Evolutionary conservation across 805 yeast species (phyloP).

Genomic region (Wickerhamomyces chambardii): DNA sequence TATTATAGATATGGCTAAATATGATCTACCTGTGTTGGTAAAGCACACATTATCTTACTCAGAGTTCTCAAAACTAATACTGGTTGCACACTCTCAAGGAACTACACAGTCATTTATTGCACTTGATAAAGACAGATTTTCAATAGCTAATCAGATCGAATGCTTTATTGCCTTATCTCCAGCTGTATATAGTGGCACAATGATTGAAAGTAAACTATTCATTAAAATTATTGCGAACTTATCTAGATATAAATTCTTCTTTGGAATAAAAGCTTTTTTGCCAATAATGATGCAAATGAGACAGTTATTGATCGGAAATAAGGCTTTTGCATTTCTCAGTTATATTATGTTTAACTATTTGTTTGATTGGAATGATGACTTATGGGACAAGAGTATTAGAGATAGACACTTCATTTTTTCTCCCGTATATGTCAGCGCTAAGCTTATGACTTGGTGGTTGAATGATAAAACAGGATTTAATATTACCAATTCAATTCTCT

Average conservation of each 20-base stretch:
- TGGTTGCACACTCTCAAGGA: conserved; percentile 90
- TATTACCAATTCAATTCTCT: conserved; percentile 32
- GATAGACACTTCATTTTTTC: conserved; percentile 77
- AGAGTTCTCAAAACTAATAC: conserved; percentile 34
- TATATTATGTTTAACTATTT: conserved; percentile 81
- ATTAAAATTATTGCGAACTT: conserved; percentile 52
- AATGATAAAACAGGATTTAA: conserved; percentile 36
- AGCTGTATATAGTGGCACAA: conserved; percentile 80
- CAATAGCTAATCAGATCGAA: conserved; percentile 45
- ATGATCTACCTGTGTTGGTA: conserved; percentile 70
- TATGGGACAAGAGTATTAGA: conserved; percentile 65
- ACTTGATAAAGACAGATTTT: conserved; percentile 39
- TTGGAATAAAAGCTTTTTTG: conserved; percentile 75
- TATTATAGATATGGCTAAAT: conserved; percentile 69
- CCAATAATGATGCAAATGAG: conserved; percentile 65
- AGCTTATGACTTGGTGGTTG: conserved; percentile 92
- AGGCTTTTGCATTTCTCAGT: conserved; percentile 54
- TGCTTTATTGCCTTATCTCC: conserved; percentile 79
- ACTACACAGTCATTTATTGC: conserved; percentile 79
- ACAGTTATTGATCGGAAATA: conserved; percentile 32
- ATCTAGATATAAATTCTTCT: conserved; percentile 38
- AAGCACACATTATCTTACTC: conserved; percentile 31
- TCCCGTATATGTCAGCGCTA: conserved; percentile 74
- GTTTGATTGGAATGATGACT: conserved; percentile 77
- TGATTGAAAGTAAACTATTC: conserved; percentile 54